Base-by-base conservation (phyloP, 495 filamentous ascomycete species). In the Hypoxylon rickii region DNA sequence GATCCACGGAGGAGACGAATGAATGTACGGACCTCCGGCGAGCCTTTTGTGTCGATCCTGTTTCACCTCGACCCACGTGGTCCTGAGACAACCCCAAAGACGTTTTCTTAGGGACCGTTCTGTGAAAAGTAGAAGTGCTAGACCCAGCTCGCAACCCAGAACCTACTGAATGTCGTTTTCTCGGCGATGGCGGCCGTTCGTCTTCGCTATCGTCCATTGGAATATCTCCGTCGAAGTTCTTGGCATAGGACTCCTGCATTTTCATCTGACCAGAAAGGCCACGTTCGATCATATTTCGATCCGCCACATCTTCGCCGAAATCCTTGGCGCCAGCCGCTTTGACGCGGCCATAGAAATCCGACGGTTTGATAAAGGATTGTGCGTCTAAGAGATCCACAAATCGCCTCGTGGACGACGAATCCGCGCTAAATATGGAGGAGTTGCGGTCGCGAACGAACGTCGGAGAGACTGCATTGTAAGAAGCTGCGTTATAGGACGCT, bases 221-320 rank as follows among this genome's bases (percentile, higher is more conserved):
- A 10, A 45, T 13, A 15, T 45, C 39, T 15, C 40, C 34, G 5
- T 16, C 3, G 24, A 41, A 31, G 7, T 55, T 40, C 16, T 51
- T 60, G 2, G 66, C 51, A 54, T 73, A 66, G 26, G 67, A 75
- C 1, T 66, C 66, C 37, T 55, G 48, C 10, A 72, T 70, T 6
- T 68, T 67, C 2, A 55, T 33, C 1, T 71, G 66, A 15, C 58
- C 53, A 4, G 70, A 43, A 44, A 64, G 65, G 1, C 69, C 67
- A 38, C 71, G 76, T 43, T 67, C 55, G 13, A 48, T 65, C 38
- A 80, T 71, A 46, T 83, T 83, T 18, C 80, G 68, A 36, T 81
- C 79, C 3, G 80, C 80, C 0, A 83, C 79, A 58, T 82, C 80
- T 59, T 83, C 79, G 26, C 76, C 79, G 47, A 79, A 82, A 42